Percentiles rank a stretch among this genome's conserved stretches.
Conservation (phyloP, 495 filamentous ascomycete genomes). For the Astrocystis sublimbata region DNA sequence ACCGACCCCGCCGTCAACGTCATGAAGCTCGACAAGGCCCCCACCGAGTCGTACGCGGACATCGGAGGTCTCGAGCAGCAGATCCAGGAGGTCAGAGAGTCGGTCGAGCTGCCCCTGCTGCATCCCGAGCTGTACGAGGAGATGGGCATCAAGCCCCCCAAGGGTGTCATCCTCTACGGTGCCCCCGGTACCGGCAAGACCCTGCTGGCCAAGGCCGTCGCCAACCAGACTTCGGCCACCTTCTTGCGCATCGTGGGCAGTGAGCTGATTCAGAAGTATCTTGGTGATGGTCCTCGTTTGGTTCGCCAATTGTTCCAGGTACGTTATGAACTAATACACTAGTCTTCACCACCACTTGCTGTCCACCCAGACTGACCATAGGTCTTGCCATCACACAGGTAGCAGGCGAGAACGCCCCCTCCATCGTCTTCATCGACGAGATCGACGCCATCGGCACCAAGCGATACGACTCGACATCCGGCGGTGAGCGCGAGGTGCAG, state of each 20-base stretch:
- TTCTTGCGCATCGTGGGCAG: slow-evolving; percentile 98
- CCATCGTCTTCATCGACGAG: slow-evolving; percentile 99
- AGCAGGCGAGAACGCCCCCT: slow-evolving; percentile 92
- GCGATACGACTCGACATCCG: slow-evolving; percentile 95
- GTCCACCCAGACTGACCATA: not conserved
- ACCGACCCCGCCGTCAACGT: slow-evolving; percentile 94
- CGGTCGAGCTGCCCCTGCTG: slow-evolving; percentile 91
- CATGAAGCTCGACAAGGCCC: slow-evolving; percentile 99
- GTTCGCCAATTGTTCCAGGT: slow-evolving; percentile 96
- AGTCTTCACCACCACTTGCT: slow-evolving; percentile 3
- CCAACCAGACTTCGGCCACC: slow-evolving; percentile 97
- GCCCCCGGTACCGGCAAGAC: slow-evolving; percentile 98
- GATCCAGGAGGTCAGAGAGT: slow-evolving; percentile 97
- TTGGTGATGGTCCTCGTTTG: slow-evolving; percentile 92
- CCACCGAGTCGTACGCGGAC: slow-evolving; percentile 97
- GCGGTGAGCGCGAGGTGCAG: slow-evolving; percentile 96
- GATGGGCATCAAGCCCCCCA: slow-evolving; percentile 99
- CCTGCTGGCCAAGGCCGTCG: slow-evolving; percentile 93
- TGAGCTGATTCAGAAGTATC: slow-evolving; percentile 98
- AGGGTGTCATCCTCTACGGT: slow-evolving; percentile 99
- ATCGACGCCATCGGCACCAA: slow-evolving; percentile 99
- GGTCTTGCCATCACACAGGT: slow-evolving; percentile 58
- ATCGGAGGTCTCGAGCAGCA: slow-evolving; percentile 94
- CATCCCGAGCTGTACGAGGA: slow-evolving; percentile 99
- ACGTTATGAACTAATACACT: slow-evolving; percentile 19